These are phyloP conservation scores for Lipomyces yarrowii DNA, from an alignment of 1,139 yeast species.

Conservation along the genomic window DNA sequence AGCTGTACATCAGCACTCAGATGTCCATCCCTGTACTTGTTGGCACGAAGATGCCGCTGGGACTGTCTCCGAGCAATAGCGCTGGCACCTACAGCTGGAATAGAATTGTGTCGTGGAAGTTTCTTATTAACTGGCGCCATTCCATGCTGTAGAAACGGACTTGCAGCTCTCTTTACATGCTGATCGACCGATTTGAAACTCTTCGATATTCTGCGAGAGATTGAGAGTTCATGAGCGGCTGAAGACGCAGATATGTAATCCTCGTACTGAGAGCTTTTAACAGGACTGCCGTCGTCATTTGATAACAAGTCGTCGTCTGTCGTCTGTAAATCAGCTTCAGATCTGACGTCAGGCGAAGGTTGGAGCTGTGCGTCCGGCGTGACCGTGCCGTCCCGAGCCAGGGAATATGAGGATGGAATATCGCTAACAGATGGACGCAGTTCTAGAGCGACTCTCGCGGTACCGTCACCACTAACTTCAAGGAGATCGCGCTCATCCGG, in stretches of 20 bases:
- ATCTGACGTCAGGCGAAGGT: neutral
- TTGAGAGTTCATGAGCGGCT: slow-evolving; percentile 8
- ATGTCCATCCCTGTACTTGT: neutral
- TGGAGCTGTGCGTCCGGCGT: slow-evolving; percentile 1
- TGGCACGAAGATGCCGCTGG: neutral
- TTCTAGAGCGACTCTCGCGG: neutral
- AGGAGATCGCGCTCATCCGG: slow-evolving; percentile 16
- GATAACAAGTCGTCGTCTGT: slow-evolving; percentile 11
- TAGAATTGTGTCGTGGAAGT: slow-evolving; percentile 17
- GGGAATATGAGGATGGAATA: neutral
- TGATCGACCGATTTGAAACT: slow-evolving; percentile 14
- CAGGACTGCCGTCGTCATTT: neutral
- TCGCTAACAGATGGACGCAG: neutral
- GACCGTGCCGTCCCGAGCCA: neutral
- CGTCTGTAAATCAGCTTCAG: neutral
- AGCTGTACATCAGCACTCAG: neutral
- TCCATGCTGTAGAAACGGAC: neutral
- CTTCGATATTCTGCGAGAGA: slow-evolving; percentile 25
- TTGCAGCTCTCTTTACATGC: slow-evolving; percentile 13
- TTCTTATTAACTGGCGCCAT: neutral
- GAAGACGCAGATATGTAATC: slow-evolving; percentile 16
- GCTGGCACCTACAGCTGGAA: neutral
- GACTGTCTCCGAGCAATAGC: slow-evolving; percentile 8
- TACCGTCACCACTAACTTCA: slow-evolving; percentile 6
- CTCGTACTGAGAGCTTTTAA: neutral